A percentile compares a stretch with the other conserved stretches of the same genome.
Evolutionary conservation across 2,329 filamentous ascomycete species (phyloP).

Genomic region (Geosmithia putterillii): DNA sequence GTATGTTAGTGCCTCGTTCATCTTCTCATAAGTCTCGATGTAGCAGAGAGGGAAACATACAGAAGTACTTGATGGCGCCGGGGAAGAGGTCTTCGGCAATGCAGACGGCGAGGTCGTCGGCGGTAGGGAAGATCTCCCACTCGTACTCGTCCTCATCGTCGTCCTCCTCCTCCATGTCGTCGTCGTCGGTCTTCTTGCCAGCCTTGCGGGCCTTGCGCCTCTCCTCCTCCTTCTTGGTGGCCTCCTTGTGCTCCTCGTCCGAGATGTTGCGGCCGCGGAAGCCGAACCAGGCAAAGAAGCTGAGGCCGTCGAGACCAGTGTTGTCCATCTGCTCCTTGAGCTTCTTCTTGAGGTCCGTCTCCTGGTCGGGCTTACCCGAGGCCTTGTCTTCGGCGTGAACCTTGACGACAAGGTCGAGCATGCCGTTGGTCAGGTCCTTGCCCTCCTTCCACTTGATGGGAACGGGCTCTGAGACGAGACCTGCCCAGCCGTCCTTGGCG

Average conservation of each 20-base stretch:
- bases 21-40: neutral
- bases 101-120: constrained; percentile 68
- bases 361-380: constrained; percentile 25
- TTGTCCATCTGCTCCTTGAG: constrained; percentile 43
- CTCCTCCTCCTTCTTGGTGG: constrained; percentile 47
- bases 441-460: constrained; percentile 71
- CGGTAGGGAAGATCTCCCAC: constrained; percentile 78
- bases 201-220: constrained; percentile 34
- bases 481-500: constrained; percentile 54
- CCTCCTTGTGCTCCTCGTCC: constrained; percentile 57
- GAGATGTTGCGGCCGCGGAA: constrained; percentile 60
- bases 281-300: constrained; percentile 86
- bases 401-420: constrained; percentile 61
- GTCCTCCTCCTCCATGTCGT: constrained; percentile 44
- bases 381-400: constrained; percentile 51
- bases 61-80: constrained; percentile 80
- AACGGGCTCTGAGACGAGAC: constrained; percentile 80
- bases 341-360: constrained; percentile 34
- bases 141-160: constrained; percentile 52
- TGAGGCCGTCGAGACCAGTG: constrained; percentile 51
- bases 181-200: constrained; percentile 33
- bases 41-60: constrained; percentile 37
- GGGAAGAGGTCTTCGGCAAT: constrained; percentile 85
- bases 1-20: constrained; percentile 20
- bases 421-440: constrained; percentile 71